These are phyloP conservation scores for Leersia perrieri DNA, from an alignment of 176 grass and related monocot genomes.

Conservation along the genomic window DNA sequence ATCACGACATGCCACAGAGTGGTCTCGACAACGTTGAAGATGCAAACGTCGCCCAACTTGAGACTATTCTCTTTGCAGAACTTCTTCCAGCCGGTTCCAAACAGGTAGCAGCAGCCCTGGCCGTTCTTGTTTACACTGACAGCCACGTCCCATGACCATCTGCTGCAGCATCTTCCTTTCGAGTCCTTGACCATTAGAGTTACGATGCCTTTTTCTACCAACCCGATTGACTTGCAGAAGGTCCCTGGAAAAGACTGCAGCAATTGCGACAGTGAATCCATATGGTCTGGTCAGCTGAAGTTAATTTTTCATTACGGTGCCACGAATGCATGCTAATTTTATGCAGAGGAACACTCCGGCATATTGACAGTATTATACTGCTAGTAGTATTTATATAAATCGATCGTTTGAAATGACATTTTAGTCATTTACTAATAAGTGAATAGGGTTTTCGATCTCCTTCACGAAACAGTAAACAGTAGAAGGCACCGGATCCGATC, in stretches of 20 bases:
- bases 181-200: slow-evolving; percentile 20
- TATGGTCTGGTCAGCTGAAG: neutral
- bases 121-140: neutral
- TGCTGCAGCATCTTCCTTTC: neutral
- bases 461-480: no score
- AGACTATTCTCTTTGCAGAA: slow-evolving; percentile 16
- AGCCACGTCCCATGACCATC: neutral
- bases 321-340: no score
- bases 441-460: no score
- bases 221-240: neutral
- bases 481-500: no score
- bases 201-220: neutral
- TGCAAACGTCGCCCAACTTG: slow-evolving; percentile 8
- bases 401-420: no score
- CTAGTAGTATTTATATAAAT: no score
- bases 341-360: no score
- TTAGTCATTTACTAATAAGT: no score
- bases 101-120: neutral
- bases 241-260: neutral
- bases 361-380: no score
- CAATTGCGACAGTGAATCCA: neutral
- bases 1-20: slow-evolving; percentile 11
- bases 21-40: neutral
- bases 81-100: neutral
- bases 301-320: no score